These are phyloP conservation scores for Salix exigua DNA, from an alignment of 345 rosid species.

Conservation along the genomic window DNA sequence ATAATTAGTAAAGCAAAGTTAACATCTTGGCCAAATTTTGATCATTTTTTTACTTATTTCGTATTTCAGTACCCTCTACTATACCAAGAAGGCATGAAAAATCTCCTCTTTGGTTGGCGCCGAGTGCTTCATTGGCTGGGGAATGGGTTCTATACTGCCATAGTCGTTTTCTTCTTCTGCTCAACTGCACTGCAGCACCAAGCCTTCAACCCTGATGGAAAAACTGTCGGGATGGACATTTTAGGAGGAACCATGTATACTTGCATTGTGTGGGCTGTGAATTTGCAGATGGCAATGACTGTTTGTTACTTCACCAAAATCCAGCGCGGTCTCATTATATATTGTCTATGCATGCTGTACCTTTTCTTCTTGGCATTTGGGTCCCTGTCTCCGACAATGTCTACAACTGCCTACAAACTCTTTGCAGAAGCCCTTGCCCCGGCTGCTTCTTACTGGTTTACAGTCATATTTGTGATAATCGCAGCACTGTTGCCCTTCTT, in stretches of 20 bases:
- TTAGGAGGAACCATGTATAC: constrained; percentile 77
- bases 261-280: constrained; percentile 83
- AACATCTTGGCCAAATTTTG: neutral
- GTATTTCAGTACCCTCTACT: constrained; percentile 72
- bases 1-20: neutral
- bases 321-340: constrained; percentile 70
- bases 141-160: constrained; percentile 58
- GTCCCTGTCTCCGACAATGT: constrained; percentile 34
- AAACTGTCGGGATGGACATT: constrained; percentile 56
- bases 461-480: constrained; percentile 46
- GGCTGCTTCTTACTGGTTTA: constrained; percentile 69
- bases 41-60: neutral
- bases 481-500: constrained; percentile 63
- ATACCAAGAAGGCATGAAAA: constrained; percentile 92
- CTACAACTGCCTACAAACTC: constrained; percentile 57
- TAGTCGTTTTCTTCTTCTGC: constrained; percentile 69
- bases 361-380: constrained; percentile 65
- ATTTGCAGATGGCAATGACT: constrained; percentile 70
- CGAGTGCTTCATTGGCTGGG: constrained; percentile 77
- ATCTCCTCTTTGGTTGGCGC: constrained; percentile 77
- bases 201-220: constrained; percentile 61
- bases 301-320: constrained; percentile 73
- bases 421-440: constrained; percentile 79
- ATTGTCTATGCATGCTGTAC: constrained; percentile 65
- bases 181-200: constrained; percentile 53